Percentiles rank a stretch among this genome's conserved stretches.
Conservation (phyloP, 2,329 filamentous ascomycete species). For the Akanthomyces muscarius region DNA sequence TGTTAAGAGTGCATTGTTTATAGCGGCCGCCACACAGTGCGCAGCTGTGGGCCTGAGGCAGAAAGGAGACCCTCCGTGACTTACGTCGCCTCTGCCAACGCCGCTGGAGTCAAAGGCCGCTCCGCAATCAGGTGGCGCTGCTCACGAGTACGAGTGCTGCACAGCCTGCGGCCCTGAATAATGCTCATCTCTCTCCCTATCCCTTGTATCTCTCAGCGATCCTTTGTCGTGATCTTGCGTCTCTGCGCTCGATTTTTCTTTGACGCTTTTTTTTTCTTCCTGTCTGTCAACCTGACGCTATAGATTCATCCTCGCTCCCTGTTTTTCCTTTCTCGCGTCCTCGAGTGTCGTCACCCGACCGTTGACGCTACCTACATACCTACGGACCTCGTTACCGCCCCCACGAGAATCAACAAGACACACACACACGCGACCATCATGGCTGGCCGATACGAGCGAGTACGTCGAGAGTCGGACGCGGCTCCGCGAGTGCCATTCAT, state of each 20-base stretch:
- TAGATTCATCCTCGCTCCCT: not conserved
- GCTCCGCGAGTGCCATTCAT: not conserved
- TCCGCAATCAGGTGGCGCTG: conserved; percentile 14
- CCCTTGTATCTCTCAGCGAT: conserved; percentile 16
- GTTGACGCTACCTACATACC: not conserved
- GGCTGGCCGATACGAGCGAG: conserved; percentile 56
- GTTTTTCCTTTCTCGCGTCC: not conserved
- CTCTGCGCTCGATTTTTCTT: conserved; percentile 18
- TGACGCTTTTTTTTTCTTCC: conserved; percentile 18
- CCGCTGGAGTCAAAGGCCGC: not conserved
- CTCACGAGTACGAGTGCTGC: conserved; percentile 13
- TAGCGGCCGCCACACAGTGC: not conserved
- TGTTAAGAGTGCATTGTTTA: not conserved
- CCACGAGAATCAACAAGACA: conserved; percentile 13
- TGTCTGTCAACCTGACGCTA: not conserved
- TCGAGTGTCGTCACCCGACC: not conserved
- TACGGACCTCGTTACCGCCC: not conserved
- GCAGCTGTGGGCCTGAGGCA: conserved; percentile 8
- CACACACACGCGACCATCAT: conserved; percentile 33
- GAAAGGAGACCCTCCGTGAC: conserved; percentile 4
- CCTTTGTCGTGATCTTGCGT: conserved; percentile 19
- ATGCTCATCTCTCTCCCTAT: conserved; percentile 9
- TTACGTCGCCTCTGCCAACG: conserved; percentile 3
- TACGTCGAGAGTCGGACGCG: conserved; percentile 31
- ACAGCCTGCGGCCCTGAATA: conserved; percentile 4